These are phyloP conservation scores for Gastrodia elata DNA, from an alignment of 106 monocot species.

Conservation along the genomic window DNA sequence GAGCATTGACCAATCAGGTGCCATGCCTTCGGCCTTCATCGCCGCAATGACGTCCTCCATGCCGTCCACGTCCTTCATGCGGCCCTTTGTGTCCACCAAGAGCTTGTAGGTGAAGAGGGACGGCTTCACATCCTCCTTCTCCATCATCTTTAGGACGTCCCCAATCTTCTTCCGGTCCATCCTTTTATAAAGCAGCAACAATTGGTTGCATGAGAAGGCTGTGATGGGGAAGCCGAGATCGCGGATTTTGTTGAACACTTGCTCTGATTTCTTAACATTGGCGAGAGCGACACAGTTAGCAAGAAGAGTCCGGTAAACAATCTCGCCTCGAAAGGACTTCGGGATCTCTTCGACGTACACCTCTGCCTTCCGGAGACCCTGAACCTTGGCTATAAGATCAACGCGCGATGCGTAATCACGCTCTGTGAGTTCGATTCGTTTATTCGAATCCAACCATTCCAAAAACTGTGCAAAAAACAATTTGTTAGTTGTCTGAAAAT, in stretches of 20 bases:
- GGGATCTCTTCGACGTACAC: constrained; percentile 65
- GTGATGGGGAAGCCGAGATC: constrained; percentile 46
- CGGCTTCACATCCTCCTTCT: constrained; percentile 75
- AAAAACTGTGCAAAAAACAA: constrained; percentile 56
- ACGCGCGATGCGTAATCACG: constrained; percentile 61
- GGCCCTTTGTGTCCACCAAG: constrained; percentile 72
- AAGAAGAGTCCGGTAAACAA: constrained; percentile 63
- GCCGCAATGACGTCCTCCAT: constrained; percentile 68
- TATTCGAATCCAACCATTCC: constrained; percentile 62
- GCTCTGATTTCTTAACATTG: constrained; percentile 67
- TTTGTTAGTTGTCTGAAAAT: too few relatives aligned
- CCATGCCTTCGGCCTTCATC: constrained; percentile 70
- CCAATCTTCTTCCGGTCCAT: constrained; percentile 61
- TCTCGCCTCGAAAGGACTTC: constrained; percentile 36
- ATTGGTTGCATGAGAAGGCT: constrained; percentile 67
- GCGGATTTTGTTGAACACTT: constrained; percentile 70
- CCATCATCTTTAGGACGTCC: constrained; percentile 79
- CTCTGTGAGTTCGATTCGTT: constrained; percentile 51
- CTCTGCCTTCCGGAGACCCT: constrained; percentile 58
- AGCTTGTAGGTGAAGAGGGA: constrained; percentile 64
- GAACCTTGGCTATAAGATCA: constrained; percentile 68
- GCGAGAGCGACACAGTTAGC: constrained; percentile 43
- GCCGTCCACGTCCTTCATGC: constrained; percentile 44
- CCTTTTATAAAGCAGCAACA: constrained; percentile 77
- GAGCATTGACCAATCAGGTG: constrained; percentile 29